Evolutionary conservation across 2,329 filamentous ascomycete species (phyloP), one percentile per base, ranked within the genome.

Genomic region (Thielaviopsis populi): DNA sequence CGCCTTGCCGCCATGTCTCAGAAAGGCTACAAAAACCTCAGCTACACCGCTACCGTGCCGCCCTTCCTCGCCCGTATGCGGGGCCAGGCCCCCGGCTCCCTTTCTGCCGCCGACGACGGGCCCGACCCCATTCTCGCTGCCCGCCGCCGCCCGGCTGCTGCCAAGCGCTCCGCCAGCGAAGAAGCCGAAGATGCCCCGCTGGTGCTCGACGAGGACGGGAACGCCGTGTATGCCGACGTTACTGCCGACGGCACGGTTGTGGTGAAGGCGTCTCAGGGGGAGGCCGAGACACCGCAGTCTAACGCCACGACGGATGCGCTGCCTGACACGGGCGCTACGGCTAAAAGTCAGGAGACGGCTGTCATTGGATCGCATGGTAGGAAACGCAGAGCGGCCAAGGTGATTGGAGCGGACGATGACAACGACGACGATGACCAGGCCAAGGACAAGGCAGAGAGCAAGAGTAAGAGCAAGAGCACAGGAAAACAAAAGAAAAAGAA

Each of bases 131-230:
- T 81, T 50, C 74, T 82, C 43, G 76, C 79, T 1, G 75, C 74
- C 5, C 76, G 75, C 19, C 74, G 80, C 1, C 75, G 81, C n/a
- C 75, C 78, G 59, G 73, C 70, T 65, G 80, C 77, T 74, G 59
- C 48, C 3, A 80, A 76, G 74, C 79, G 78, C 42, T 82, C 81
- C 17, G 82, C 76, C 66, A 84, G 86, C 68, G 85, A 85, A 48
- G 84, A 90, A 66, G 87, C 86, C 13, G 88, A 92, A 68, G 88
- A 92, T 72, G 85, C 79, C 60, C 89, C 89, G 0, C 79, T 89
- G 0, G 83, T 89, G 61, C 83, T 94, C 3, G 82, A 92, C 68
- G 88, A 90, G 71, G 78, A 81, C 3, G 87, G 83, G 60, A 86
- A 89, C 63, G 79, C 85, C 37, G 80, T 86, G 37, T 58, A 73